A percentile compares a stretch with the other conserved stretches of the same genome.
phyloP scores from a whole-genome alignment of 192 early-diverging fungal species.

The Glomus cerebriforme region DNA sequence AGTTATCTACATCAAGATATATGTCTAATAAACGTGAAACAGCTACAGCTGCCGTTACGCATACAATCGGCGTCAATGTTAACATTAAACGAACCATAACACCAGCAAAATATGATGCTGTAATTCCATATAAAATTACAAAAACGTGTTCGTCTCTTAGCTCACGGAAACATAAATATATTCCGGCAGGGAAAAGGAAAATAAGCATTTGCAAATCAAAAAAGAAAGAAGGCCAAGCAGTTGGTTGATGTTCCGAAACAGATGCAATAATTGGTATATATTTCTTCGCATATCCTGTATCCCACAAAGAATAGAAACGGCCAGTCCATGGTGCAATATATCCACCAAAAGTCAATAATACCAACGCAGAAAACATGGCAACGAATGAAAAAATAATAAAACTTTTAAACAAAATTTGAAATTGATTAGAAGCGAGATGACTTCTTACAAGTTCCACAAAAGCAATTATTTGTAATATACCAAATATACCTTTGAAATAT shows the following conservation, averaged over 20 bases:
- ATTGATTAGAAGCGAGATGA: conserved; percentile 80
- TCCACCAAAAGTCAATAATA: conserved; percentile 75
- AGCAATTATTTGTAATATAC: conserved; percentile 91
- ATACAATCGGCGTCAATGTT: conserved; percentile 96
- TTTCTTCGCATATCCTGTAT: conserved; percentile 99
- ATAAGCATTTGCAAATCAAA: conserved; percentile 98
- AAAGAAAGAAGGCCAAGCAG: conserved; percentile 99
- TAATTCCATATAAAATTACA: conserved; percentile 95
- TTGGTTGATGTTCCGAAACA: conserved; percentile 99
- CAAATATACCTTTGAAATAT: conserved; percentile 77
- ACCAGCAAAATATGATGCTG: conserved; percentile 98
- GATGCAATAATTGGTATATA: conserved; percentile 99
- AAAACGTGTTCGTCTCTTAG: conserved; percentile 98
- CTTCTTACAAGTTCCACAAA: conserved; percentile 85
- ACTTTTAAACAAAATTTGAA: conserved; percentile 75
- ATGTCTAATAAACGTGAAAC: conserved; percentile 85
- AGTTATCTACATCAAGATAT: conserved; percentile 60
- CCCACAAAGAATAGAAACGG: conserved; percentile 99
- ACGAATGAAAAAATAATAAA: conserved; percentile 62
- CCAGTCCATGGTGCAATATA: conserved; percentile 98
- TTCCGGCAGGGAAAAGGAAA: conserved; percentile 93
- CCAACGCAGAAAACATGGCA: conserved; percentile 63
- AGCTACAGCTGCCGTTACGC: conserved; percentile 90
- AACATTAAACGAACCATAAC: conserved; percentile 99
- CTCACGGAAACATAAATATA: conserved; percentile 96